Conservation (phyloP, 139 green algal genomes). For the Edaphochlamys debaryana region DNA sequence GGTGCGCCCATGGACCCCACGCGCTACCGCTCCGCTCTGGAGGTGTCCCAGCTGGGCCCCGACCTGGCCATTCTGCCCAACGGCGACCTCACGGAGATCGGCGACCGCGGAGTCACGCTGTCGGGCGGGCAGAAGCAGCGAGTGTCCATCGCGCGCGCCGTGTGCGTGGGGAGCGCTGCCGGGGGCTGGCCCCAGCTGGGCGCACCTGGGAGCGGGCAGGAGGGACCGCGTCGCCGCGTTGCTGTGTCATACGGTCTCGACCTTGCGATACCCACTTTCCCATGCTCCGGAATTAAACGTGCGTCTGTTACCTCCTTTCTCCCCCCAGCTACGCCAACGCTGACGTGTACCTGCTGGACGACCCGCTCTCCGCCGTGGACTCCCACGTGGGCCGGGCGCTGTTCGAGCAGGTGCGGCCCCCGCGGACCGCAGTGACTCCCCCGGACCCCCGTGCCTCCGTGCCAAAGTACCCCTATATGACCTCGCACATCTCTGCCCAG, state of each 20-base stretch:
- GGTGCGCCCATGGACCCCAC: slow-evolving; percentile 55
- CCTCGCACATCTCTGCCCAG: too few relatives aligned
- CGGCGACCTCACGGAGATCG: slow-evolving; percentile 93
- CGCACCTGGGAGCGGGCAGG: too few relatives aligned
- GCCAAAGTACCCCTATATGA: too few relatives aligned
- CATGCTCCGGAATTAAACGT: background rate
- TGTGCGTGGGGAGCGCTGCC: slow-evolving; percentile 74
- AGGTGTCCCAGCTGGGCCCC: slow-evolving; percentile 61
- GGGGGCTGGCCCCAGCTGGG: too few relatives aligned
- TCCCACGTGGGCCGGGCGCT: slow-evolving; percentile 89
- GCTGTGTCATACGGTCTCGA: too few relatives aligned
- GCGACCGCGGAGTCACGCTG: slow-evolving; percentile 93
- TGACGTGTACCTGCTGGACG: slow-evolving; percentile 94
- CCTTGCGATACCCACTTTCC: too few relatives aligned
- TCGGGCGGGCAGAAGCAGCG: slow-evolving; percentile 89
- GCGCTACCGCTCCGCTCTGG: slow-evolving; percentile 52
- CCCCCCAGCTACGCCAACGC: slow-evolving; percentile 63
- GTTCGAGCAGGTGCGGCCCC: slow-evolving; percentile 77
- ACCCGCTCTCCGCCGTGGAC: slow-evolving; percentile 94
- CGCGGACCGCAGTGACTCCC: too few relatives aligned
- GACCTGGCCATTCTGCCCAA: slow-evolving; percentile 82
- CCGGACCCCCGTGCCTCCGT: too few relatives aligned
- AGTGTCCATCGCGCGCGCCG: slow-evolving; percentile 87
- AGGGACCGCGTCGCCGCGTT: too few relatives aligned
- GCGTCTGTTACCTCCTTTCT: background rate